Conservation (phyloP, 2,329 filamentous ascomycete species). For the Cladophialophora immunda region DNA sequence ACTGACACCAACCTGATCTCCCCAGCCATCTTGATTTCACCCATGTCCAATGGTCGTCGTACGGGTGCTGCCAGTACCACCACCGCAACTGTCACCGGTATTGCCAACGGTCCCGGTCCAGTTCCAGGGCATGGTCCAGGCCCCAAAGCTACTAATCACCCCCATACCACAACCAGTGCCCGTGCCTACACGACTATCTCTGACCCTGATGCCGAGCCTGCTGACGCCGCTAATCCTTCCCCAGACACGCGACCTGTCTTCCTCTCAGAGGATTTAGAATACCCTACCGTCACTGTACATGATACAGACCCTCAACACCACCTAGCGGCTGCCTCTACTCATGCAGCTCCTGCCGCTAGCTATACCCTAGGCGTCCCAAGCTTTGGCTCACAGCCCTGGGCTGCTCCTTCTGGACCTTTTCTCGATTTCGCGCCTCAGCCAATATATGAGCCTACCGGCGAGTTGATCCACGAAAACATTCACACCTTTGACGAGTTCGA, state of each 20-base stretch:
- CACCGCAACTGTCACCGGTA: neutral
- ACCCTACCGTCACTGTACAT: slow-evolving; percentile 30
- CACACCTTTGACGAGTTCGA: slow-evolving; percentile 36
- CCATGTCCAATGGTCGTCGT: slow-evolving; percentile 27
- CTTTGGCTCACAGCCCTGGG: slow-evolving; percentile 36
- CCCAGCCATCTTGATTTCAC: slow-evolving; percentile 39
- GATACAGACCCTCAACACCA: slow-evolving; percentile 28
- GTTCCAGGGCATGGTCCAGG: slow-evolving; percentile 5
- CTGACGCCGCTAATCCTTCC: slow-evolving; percentile 39
- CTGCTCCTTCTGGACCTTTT: slow-evolving; percentile 31
- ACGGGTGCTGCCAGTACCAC: slow-evolving; percentile 21
- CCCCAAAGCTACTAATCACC: slow-evolving; percentile 35
- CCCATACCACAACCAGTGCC: slow-evolving; percentile 20
- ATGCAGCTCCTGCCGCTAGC: slow-evolving; percentile 31
- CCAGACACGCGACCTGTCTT: slow-evolving; percentile 35
- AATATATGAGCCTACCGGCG: slow-evolving; percentile 39
- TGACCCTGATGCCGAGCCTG: slow-evolving; percentile 33
- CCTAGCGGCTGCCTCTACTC: slow-evolving; percentile 31
- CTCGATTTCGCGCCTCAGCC: slow-evolving; percentile 36
- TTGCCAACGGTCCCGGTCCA: slow-evolving; percentile 18
- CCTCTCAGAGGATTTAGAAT: slow-evolving; percentile 27
- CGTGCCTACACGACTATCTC: slow-evolving; percentile 24
- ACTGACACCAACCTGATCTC: slow-evolving; percentile 33
- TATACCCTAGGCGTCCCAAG: slow-evolving; percentile 36
- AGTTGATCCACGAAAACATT: slow-evolving; percentile 34